Base-by-base conservation (phyloP, 371 early-diverging fungal species). In the Rhizomucor pusillus region DNA sequence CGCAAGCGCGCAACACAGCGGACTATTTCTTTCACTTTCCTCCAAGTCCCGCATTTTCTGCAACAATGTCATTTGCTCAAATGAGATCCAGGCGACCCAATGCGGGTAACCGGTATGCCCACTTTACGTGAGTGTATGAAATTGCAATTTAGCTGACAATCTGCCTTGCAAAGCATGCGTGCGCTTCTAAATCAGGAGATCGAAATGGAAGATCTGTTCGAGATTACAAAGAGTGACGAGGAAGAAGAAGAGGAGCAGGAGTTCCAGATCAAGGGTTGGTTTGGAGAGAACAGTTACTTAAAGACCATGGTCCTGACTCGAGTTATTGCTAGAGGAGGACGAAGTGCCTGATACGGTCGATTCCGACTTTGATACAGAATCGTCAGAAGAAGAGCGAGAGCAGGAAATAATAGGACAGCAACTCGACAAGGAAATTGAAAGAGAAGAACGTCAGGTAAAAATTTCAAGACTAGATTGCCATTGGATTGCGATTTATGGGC, bases 171-270 rank as follows among this genome's bases (percentile, higher is more conserved):
- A 40, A 84, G 85, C 19, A 79, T 85, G 73, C 72, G 62, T 2
- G 81, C 81, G 12, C 53, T 83, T 48, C 52, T 85, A 13, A 73
- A 80, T 59, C 65, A 80, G 50, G 82, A 85, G 63, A 60, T 70
- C 35, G 85, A 85, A 44, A 72, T 83, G 73, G 85, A 82, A 45
- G 84, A 81, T 16, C 45, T 82, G 25, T 83, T 85, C 59, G 77
- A 79, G 54, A 75, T 75, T 29, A 66, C 78, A 43, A 74, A 75
- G 36, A 69, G 63, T 35, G 78, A 80, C 5, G 84, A 85, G 56
- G 77, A 77, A 47, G 84, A 79, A 54, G 29, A 29, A 29, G 29
- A 29, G 7, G 29, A 29, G 29, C 29, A 29, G 7, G 29, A 29
- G 29, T 29, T 83, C 82, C 46, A 62, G 59, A 46, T 61, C 58